A percentile compares a stretch with the other conserved stretches of the same genome.
phyloP scores from a whole-genome alignment of 2,329 filamentous ascomycete genomes.

The Aspergillus oerlinghausenensis region DNA sequence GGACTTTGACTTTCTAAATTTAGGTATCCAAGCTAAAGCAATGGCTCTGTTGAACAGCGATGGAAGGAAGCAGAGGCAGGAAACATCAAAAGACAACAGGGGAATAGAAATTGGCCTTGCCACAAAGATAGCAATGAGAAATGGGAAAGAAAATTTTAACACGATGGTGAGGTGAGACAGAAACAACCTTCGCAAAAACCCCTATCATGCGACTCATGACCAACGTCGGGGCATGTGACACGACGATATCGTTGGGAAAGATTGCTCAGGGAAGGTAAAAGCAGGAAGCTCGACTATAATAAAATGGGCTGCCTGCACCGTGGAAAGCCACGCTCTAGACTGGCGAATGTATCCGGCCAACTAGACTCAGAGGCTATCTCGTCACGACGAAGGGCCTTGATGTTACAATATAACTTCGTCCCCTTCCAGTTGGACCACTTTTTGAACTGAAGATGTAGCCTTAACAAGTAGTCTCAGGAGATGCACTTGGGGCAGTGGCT shows the following conservation, averaged over 20 bases:
- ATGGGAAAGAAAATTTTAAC: conserved; percentile 7
- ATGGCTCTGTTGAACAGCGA: conserved; percentile 10
- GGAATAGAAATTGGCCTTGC: conserved; percentile 5
- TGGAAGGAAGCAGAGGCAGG: not conserved
- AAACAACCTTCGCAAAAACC: conserved; percentile 28
- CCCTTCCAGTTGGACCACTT: not conserved
- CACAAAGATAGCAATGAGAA: conserved; percentile 13
- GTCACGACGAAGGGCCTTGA: not conserved
- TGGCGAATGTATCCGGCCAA: not conserved
- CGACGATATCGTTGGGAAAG: conserved; percentile 8
- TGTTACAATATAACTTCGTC: not conserved
- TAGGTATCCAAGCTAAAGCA: conserved; percentile 19
- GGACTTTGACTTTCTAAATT: not conserved
- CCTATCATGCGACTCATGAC: conserved; percentile 28
- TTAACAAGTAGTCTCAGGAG: not conserved
- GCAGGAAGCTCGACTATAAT: conserved; percentile 4
- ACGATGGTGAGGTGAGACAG: conserved; percentile 11
- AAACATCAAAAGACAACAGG: conserved; percentile 5
- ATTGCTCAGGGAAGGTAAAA: conserved; percentile 4
- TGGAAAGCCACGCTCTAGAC: not conserved
- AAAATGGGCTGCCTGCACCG: not conserved
- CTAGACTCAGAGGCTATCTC: not conserved
- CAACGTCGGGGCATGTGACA: conserved; percentile 9
- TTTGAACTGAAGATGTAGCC: not conserved
- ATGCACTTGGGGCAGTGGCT: not conserved